Evolutionary conservation across 768 basidiomycete species (phyloP), one percentile per base, ranked within the genome.

Genomic region (Pisolithus sp.): DNA sequence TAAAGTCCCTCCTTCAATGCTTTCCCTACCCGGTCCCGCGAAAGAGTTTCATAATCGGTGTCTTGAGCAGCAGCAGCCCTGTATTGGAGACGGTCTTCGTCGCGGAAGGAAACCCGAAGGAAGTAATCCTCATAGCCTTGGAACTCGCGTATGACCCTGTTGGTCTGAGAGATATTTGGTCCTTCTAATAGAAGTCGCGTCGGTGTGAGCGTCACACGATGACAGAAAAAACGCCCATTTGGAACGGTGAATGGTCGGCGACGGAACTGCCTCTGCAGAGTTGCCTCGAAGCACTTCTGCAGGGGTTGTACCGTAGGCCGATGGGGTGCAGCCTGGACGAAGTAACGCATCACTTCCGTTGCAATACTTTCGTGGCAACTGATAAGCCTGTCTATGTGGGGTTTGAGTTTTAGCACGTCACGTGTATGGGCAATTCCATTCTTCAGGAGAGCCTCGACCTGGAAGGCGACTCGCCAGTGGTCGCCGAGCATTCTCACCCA

Each of bases 171-270:
- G 13, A 34, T 15, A 15, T 34, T 34, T 15, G 34, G 34, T 15
- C 34, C 34, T 34, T 34, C 34, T 34, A 34, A 34, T 15, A 34
- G 34, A 34, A 34, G 34, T 15, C 85, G 77, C 7, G 86, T 87
- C 0, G 90, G 90, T 0, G 87, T 87, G 36, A 90, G 76, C 0
- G 83, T 87, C 44, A 86, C 80, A 56, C 88, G 86, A 45, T 81
- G 81, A 57, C 86, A 90, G n/a, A 73, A 71, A 58, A 89, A 83
- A 20, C 73, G 68, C 6, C 77, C 72, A 10, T 62, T 46, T 13
- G 71, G 61, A 50, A 71, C 50, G 45, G 45, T 13, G 6, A 50
- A 40, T 40, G 63, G 61, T 21, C 61, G 48, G 37, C 60, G 55
- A 23, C 28, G 49, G 34, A 54, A 21, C 38, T 34, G 52, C 55